A percentile compares a stretch with the other conserved stretches of the same genome.
Evolutionary conservation across 345 rosid genomes (phyloP).

Genomic region (Microthlaspi erraticum): DNA sequence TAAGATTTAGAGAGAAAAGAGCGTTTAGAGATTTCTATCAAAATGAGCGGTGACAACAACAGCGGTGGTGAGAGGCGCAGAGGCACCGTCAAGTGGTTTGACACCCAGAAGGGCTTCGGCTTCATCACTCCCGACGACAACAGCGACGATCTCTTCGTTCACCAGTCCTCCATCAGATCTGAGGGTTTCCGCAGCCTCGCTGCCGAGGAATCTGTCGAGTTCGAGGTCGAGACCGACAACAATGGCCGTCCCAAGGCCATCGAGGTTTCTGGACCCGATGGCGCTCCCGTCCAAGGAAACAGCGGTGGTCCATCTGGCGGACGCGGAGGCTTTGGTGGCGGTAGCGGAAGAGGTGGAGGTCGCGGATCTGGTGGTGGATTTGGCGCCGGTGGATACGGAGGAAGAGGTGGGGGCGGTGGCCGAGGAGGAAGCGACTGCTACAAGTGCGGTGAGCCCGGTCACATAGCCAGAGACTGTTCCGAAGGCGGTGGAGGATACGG

Average conservation of each 20-base stretch:
- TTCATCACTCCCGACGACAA: slow-evolving; percentile 92
- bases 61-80: slow-evolving; percentile 36
- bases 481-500: slow-evolving; percentile 34
- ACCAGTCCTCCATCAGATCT: slow-evolving; percentile 78
- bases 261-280: slow-evolving; percentile 74
- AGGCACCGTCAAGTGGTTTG: slow-evolving; percentile 82
- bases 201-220: slow-evolving; percentile 71
- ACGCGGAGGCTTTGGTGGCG: slow-evolving; percentile 37
- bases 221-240: slow-evolving; percentile 48
- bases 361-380: slow-evolving; percentile 35
- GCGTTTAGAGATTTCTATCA: background rate
- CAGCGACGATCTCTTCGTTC: slow-evolving; percentile 86
- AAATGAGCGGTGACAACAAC: slow-evolving; percentile 40
- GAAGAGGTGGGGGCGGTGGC: slow-evolving; percentile 37
- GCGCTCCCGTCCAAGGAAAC: slow-evolving; percentile 41
- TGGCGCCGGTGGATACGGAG: slow-evolving; percentile 28
- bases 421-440: slow-evolving; percentile 42
- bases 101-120: slow-evolving; percentile 79
- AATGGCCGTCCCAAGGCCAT: slow-evolving; percentile 75
- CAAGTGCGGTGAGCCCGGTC: slow-evolving; percentile 45
- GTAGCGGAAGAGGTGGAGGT: slow-evolving; percentile 43
- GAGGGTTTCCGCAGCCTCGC: slow-evolving; percentile 80
- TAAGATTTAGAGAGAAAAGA: background rate
- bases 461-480: slow-evolving; percentile 43
- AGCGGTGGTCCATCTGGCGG: slow-evolving; percentile 40